Base-by-base conservation (phyloP, 345 rosid species). In the Linum trigynum region DNA sequence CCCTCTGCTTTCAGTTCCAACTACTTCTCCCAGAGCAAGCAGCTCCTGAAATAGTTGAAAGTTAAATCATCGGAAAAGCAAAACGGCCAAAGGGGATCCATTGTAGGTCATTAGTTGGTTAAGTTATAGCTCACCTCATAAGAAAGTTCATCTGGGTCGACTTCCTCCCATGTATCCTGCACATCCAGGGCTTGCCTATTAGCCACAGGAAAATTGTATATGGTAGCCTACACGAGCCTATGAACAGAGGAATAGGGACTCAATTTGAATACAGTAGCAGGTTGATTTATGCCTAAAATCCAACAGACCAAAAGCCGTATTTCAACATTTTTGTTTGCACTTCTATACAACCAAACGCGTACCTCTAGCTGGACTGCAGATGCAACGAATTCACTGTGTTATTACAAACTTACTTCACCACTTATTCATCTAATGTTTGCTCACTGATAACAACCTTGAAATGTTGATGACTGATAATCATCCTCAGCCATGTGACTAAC, bases 1-100 rank as follows among this genome's bases (percentile, higher is more conserved):
- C 69, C 99, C 99, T 75, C 95, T 89, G 68, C 86, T 91, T 84
- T 89, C 95, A 38, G 83, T 87, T 77, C 99, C 96, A 72, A 95
- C 85, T 45, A 81, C 81, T 10, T 95, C 99, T 63, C 96, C 88
- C 74, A 95, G 74, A 2, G 99, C 99, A 72, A 91, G 82, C 77
- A 95, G 80, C 73, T 95, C 99, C 98, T 95, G 80, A 41, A 39
- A 72, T 51, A 42, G 67, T 32, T 56, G 38, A 64, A 69, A 39
- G n/a, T 48, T 43, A 65, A 12, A 51, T 41, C 45, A 39, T 38
- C 0, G 59, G 51, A 75, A 57, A 38, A 63, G 17, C 17, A 48
- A 63, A 38, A 15, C 48, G 61, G 36, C 43, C 41, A 3, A 55
- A 67, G 40, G 50, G 10, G 39, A 23, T 23, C 32, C 57, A 58